A percentile compares a stretch with the other conserved stretches of the same genome.
Evolutionary conservation across 768 basidiomycete genomes (phyloP).

Genomic region (Filobasidium floriforme): DNA sequence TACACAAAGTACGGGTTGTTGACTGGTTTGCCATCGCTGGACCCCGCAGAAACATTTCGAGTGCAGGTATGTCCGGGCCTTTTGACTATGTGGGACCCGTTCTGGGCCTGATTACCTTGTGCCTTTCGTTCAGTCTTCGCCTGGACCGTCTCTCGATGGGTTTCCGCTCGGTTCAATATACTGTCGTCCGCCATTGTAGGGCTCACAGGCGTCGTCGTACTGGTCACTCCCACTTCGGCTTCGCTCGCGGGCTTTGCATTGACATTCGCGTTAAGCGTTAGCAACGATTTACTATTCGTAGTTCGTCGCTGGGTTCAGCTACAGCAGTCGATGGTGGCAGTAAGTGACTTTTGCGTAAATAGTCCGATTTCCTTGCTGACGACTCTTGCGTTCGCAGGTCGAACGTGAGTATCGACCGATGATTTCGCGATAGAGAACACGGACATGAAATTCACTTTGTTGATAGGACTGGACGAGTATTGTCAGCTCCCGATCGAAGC

Average conservation of each 20-base stretch:
- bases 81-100: no score
- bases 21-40: no score
- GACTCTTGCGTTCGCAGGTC: no score
- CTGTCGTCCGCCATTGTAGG: conserved; percentile 66
- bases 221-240: conserved; percentile 68
- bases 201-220: conserved; percentile 60
- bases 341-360: no score
- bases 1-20: no score
- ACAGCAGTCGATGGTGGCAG: conserved; percentile 79
- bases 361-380: no score
- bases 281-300: conserved; percentile 55
- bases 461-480: conserved; percentile 53
- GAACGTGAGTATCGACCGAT: neutral
- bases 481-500: conserved; percentile 50
- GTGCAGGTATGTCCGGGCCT: neutral
- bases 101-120: no score
- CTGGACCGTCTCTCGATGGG: conserved; percentile 70
- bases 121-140: neutral
- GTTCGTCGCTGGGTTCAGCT: conserved; percentile 58
- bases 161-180: conserved; percentile 77
- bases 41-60: neutral
- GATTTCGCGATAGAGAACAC: neutral
- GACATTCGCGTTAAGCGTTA: conserved; percentile 71
- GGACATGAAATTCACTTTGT: no score
- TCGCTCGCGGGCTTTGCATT: conserved; percentile 78